Conservation (phyloP, 2,329 filamentous ascomycete genomes). For the Calonectria hongkongensis region DNA sequence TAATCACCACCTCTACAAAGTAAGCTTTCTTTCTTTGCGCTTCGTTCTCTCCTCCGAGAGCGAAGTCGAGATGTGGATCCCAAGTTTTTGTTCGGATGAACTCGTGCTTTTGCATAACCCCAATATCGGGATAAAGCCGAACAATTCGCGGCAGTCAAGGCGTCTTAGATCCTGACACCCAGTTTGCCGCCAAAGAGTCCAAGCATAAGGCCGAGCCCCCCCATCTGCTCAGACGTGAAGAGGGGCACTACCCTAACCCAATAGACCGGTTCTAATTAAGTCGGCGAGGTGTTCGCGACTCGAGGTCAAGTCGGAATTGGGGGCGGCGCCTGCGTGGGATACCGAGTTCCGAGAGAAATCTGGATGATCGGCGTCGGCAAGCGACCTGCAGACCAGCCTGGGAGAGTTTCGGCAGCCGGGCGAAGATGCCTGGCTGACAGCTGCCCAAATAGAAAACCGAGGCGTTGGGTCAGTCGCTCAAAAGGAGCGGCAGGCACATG, state of each 20-base stretch:
- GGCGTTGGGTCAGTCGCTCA: conserved; percentile 13
- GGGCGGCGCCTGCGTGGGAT: neutral
- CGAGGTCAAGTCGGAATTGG: conserved; percentile 14
- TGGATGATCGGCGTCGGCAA: conserved; percentile 34
- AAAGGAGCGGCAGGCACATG: neutral
- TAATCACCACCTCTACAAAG: neutral
- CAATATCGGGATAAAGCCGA: conserved; percentile 16
- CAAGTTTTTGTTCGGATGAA: neutral
- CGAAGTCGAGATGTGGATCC: neutral
- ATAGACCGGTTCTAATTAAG: conserved; percentile 4
- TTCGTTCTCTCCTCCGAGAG: neutral
- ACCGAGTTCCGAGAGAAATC: conserved; percentile 26
- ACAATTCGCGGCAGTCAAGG: conserved; percentile 5
- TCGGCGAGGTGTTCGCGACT: conserved; percentile 21
- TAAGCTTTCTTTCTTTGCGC: neutral
- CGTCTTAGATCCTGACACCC: neutral
- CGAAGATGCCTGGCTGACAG: neutral
- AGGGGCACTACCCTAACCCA: conserved; percentile 14
- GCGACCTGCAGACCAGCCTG: conserved; percentile 3
- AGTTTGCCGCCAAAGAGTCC: neutral
- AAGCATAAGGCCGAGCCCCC: conserved; percentile 16
- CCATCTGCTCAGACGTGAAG: conserved; percentile 17
- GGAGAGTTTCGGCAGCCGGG: conserved; percentile 11
- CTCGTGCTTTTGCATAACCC: neutral
- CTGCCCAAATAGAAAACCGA: conserved; percentile 20